Evolutionary conservation across 140 eudicot species (phyloP).

Genomic region (Senecio squalidus): DNA sequence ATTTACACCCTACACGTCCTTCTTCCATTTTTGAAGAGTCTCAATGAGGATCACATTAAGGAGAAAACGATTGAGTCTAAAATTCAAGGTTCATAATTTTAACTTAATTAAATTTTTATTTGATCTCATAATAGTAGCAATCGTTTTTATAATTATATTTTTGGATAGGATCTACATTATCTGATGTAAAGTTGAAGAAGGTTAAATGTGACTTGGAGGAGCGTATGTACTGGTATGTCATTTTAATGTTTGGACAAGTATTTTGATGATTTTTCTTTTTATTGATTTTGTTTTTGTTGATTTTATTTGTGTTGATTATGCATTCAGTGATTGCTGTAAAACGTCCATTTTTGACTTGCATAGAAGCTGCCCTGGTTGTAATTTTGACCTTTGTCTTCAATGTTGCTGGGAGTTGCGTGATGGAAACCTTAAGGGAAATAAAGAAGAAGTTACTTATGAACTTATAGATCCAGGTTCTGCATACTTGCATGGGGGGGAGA

Average conservation of each 20-base stretch:
- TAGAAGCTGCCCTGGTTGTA: conserved; percentile 40
- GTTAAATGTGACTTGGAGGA: conserved; percentile 32
- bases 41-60: conserved; percentile 47
- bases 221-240: conserved; percentile 65
- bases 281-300: background rate
- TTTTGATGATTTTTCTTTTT: background rate
- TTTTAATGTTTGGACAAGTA: background rate
- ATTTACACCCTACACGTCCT: conserved; percentile 46
- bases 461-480: conserved; percentile 17
- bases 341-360: conserved; percentile 46
- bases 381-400: conserved; percentile 39
- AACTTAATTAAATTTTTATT: background rate
- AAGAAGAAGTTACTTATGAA: conserved; percentile 14
- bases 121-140: background rate
- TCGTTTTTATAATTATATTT: background rate
- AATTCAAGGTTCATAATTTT: conserved; percentile 64
- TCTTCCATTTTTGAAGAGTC: conserved; percentile 56
- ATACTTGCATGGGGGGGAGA: conserved; percentile 24
- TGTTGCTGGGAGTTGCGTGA: conserved; percentile 48
- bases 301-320: background rate
- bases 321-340: conserved; percentile 47
- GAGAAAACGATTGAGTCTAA: conserved; percentile 68
- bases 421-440: conserved; percentile 25
- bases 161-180: conserved; percentile 34
- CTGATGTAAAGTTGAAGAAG: conserved; percentile 27